A percentile compares a stretch with the other conserved stretches of the same genome.
Conservation (phyloP, 179 eudicot species). For the Nepenthes alata region DNA sequence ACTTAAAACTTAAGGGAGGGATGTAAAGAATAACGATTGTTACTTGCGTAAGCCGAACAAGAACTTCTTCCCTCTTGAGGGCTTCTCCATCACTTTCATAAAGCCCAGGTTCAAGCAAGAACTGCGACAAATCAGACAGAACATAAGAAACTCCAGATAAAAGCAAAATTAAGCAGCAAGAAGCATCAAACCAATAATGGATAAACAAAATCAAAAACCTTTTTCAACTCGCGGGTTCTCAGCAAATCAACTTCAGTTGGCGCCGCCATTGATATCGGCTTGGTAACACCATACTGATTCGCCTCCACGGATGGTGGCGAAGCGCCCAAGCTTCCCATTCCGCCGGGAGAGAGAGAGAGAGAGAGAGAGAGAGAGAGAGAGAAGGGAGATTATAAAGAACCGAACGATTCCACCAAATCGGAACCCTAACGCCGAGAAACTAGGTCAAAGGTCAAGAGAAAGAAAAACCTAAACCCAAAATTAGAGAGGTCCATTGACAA, state of each 20-base stretch:
- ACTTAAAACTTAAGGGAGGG: neutral
- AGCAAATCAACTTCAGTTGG: conserved; percentile 43
- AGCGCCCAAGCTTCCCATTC: no score
- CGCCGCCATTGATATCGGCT: conserved; percentile 55
- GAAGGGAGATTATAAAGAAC: no score
- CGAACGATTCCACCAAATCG: no score
- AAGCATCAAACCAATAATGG: neutral
- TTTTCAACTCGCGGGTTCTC: conserved; percentile 44
- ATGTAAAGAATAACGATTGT: neutral
- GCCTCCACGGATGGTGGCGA: neutral
- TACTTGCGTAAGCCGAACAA: conserved; percentile 60
- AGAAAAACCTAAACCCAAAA: no score
- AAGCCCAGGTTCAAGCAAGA: conserved; percentile 50
- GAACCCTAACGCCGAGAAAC: no score
- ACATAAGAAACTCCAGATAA: conserved; percentile 3
- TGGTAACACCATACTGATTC: conserved; percentile 50
- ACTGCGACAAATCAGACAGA: conserved; percentile 21
- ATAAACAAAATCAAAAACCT: conserved; percentile 22
- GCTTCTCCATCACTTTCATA: conserved; percentile 60
- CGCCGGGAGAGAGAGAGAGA: no score
- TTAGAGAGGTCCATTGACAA: no score
- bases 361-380: no score
- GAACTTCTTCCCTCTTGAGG: conserved; percentile 56
- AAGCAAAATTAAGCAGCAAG: conserved; percentile 1
- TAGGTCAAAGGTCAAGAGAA: no score